Evolutionary conservation across 305 asterid genomes (phyloP), one percentile per base, ranked within the genome.

Genomic region (Fraxinus greggii): DNA sequence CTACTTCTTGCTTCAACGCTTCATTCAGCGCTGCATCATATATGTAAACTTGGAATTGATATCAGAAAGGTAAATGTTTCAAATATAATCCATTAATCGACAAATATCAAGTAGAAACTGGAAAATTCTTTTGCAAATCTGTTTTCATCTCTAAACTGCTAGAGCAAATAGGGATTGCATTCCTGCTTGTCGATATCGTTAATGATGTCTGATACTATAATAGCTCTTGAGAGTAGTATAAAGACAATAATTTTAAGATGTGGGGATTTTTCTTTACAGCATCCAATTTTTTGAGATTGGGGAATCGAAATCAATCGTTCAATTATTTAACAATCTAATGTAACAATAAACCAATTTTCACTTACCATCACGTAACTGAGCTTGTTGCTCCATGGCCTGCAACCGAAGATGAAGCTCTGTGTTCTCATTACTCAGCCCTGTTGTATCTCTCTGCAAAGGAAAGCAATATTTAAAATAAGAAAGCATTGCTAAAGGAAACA

Each of bases 321-420:
- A 6, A 61, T 61, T 61, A 1, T 19, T 61, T 61, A 61, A 19
- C 15, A 7, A 21, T 61, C 31, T 23, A 61, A 61, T 7, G 70
- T 61, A 61, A 61, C 31, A 23, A 45, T 23, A 1, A n/a, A 59
- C 5, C 28, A 59, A n/a, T 21, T 61, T 61, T 61, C 28, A 77
- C 89, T 85, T 89, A 94, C 98, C 94, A 75, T 94, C 98, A 23
- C 95, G 93, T 61, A 94, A 63, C 81, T 91, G 97, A 78, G 97
- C 97, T 86, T 94, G 98, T 75, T 92, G 97, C 85, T 94, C 98
- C 96, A 94, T 94, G 79, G 96, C 94, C 83, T 91, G 98, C 79
- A 92, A 86, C 79, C 96, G 87, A 77, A 92, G 91, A 86, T 94
- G 91, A 77, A 94, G 98, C 89, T 90, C 96, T 7, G 95, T 88